Percentiles rank a stretch among this genome's conserved stretches.
Evolutionary conservation across 768 basidiomycete species (phyloP).

Genomic region (Phaffia australis): DNA sequence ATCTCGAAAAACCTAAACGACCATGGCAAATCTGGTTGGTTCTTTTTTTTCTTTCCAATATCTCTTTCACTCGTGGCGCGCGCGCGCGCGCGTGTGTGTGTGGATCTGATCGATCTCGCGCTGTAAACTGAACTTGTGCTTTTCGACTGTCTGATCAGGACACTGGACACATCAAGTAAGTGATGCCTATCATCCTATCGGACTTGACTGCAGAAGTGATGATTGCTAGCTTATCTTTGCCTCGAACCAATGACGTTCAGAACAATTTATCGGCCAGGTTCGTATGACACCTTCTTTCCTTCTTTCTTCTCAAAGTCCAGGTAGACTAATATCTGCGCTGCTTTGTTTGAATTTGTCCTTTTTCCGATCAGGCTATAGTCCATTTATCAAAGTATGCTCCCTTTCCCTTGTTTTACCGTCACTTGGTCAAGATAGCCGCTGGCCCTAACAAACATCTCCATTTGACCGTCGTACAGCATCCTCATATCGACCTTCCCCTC

Average conservation of each 20-base stretch:
- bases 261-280: conserved; percentile 20
- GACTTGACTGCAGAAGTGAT: background rate
- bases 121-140: too few species aligned
- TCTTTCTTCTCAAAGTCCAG: too few species aligned
- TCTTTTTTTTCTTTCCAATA: background rate
- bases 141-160: background rate
- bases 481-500: conserved; percentile 24
- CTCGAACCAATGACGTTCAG: background rate
- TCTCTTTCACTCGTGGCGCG: background rate
- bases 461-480: background rate
- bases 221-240: background rate
- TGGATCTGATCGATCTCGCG: background rate
- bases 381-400: conserved; percentile 12
- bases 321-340: too few species aligned
- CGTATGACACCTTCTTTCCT: too few species aligned
- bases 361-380: conserved; percentile 9
- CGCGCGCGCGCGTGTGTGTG: background rate
- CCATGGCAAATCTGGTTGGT: conserved; percentile 25
- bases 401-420: background rate
- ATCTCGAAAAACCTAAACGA: conserved; percentile 22
- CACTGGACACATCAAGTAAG: conserved; percentile 4
- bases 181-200: background rate
- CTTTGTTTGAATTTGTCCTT: too few species aligned
- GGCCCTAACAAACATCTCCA: background rate
- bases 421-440: background rate